Conservation (phyloP, 768 basidiomycete genomes). For the Phlegmacium glaucopus region DNA sequence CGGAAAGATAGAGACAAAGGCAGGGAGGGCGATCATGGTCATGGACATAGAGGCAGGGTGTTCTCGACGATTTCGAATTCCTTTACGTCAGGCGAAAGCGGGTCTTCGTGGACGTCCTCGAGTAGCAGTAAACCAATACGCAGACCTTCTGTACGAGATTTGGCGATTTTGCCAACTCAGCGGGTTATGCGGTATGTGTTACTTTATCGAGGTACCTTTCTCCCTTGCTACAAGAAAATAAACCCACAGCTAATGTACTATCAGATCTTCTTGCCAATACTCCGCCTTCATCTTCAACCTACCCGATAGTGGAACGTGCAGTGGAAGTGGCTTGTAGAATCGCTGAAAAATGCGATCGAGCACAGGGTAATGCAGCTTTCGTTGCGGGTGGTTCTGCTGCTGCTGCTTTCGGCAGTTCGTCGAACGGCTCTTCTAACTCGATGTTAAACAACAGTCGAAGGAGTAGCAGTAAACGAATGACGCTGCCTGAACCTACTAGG, state of each 20-base stretch:
- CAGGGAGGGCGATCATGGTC: slow-evolving; percentile 4
- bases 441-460: neutral
- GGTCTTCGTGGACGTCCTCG: neutral
- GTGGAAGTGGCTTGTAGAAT: slow-evolving; percentile 25
- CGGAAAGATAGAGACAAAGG: slow-evolving; percentile 2
- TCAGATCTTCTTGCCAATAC: slow-evolving; percentile 54
- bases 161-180: slow-evolving; percentile 66
- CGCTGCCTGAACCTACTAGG: too few species aligned
- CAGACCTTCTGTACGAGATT: slow-evolving; percentile 40
- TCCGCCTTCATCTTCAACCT: slow-evolving; percentile 42
- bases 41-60: too few species aligned
- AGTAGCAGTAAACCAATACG: neutral
- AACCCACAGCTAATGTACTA: slow-evolving; percentile 3
- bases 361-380: slow-evolving; percentile 24
- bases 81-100: neutral
- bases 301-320: slow-evolving; percentile 21
- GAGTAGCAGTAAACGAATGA: neutral
- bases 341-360: slow-evolving; percentile 23
- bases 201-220: slow-evolving; percentile 50
- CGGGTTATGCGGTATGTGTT: slow-evolving; percentile 61
- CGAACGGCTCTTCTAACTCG: neutral
- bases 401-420: neutral
- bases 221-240: neutral
- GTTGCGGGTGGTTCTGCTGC: slow-evolving; percentile 6
- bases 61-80: neutral